Percentiles rank a stretch among this genome's conserved stretches.
phyloP scores from a whole-genome alignment of 495 filamentous ascomycete genomes.

The Annulohypoxylon nitens region DNA sequence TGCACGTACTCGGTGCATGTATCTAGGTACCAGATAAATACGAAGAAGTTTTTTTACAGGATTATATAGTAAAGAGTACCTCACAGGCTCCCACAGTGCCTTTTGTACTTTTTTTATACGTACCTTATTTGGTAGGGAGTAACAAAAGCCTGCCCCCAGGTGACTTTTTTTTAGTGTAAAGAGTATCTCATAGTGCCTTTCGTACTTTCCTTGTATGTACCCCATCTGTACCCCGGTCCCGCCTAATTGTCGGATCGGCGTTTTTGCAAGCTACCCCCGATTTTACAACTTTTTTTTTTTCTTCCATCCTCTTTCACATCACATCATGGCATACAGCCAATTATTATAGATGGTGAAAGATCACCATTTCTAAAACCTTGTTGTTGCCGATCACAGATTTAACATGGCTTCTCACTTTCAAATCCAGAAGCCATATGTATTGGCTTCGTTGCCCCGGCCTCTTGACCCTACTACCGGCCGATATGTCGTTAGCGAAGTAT shows the following conservation, averaged over 20 bases:
- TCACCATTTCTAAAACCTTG: neutral
- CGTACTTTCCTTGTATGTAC: too few relatives aligned
- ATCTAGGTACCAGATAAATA: too few relatives aligned
- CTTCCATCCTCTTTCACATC: slow-evolving; percentile 13
- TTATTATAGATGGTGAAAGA: neutral
- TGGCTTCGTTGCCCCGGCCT: slow-evolving; percentile 75
- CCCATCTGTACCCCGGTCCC: neutral
- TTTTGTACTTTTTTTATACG: too few relatives aligned
- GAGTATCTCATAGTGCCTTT: too few relatives aligned
- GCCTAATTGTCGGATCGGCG: slow-evolving; percentile 31
- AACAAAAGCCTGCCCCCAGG: too few relatives aligned
- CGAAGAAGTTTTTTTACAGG: too few relatives aligned
- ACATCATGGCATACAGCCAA: slow-evolving; percentile 9
- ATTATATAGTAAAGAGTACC: too few relatives aligned
- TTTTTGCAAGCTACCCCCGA: slow-evolving; percentile 28
- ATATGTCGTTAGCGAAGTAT: slow-evolving; percentile 76
- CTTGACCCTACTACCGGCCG: slow-evolving; percentile 70
- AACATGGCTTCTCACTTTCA: slow-evolving; percentile 67
- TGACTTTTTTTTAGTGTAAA: too few relatives aligned
- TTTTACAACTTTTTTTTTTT: slow-evolving; percentile 52
- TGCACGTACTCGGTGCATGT: neutral
- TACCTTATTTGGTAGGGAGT: too few relatives aligned
- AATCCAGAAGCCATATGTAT: slow-evolving; percentile 69
- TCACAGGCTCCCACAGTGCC: too few relatives aligned
- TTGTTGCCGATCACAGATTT: neutral